Evolutionary conservation across 2,329 filamentous ascomycete species (phyloP), one percentile per base, ranked within the genome.

Genomic region (Fonsecaea multimorphosa): DNA sequence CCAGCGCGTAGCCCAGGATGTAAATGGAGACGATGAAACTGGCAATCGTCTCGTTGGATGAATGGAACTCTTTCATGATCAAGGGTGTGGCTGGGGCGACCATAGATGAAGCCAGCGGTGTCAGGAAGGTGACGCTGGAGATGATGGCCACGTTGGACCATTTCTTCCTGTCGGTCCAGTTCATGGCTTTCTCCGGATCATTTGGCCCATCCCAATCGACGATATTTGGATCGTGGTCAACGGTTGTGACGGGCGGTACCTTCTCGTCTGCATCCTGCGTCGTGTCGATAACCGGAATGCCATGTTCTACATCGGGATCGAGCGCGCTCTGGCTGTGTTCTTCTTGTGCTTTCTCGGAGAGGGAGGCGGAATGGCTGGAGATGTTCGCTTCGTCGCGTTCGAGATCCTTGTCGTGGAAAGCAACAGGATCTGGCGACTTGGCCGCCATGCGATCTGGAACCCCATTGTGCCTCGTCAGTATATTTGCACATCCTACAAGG

Each of bases 1-100:
- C 86, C 24, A 88, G 75, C 19, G 80, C 82, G 68, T 87, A 88
- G 1, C 86, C 86, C 0, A 89, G 76, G 1, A 89, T 76, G 72
- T 87, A 89, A 64, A 89, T 87, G 64, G 83, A 86, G 36, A 88
- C 85, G 12, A 85, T 82, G 72, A 88, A 83, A 9, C 85, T 77
- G 2, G 77, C 81, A 1, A 84, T 71, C 6, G 81, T 81, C 2
- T 74, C 68, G 64, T 78, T 79, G 2, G 72, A 72, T 46, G 79
- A 79, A 49, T 78, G 69, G 61, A 86, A 84, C 31, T 85, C 83
- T 11, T 67, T 67, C 69, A 80, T 79, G 27, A 85, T 74, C 36
- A 76, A 72, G 0, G 71, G 71, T 1, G 80, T 75, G 4, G 75
- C 79, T 3, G 80, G 80, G 1, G 80, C 80, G 64, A 82, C 80